A percentile compares a stretch with the other conserved stretches of the same genome.
Evolutionary conservation across 1,284 basidiomycete genomes (phyloP).

Genomic region (Athelia sp.): DNA sequence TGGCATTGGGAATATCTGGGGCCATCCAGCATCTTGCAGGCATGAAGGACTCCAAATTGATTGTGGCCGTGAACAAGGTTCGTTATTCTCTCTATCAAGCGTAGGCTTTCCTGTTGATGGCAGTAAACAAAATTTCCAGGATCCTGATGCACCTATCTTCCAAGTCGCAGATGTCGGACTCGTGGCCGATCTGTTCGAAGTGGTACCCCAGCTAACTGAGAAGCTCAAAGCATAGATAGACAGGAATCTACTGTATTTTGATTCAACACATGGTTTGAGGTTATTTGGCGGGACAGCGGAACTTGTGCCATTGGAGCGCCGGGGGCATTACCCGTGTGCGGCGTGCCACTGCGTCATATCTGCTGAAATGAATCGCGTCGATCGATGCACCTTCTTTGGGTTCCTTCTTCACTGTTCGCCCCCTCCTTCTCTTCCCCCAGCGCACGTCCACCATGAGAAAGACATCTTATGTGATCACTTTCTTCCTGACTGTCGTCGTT

Average conservation of each 20-base stretch:
- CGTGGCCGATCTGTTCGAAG: constrained; percentile 88
- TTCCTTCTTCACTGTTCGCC: too few species aligned
- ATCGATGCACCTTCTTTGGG: too few species aligned
- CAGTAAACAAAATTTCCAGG: constrained; percentile 38
- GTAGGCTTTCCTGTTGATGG: neutral
- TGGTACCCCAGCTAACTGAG: constrained; percentile 82
- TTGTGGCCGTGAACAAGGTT: constrained; percentile 98
- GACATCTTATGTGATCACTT: constrained; percentile 57
- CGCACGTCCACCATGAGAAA: constrained; percentile 46
- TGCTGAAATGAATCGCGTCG: too few species aligned
- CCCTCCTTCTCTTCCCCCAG: too few species aligned
- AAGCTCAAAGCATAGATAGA: constrained; percentile 61
- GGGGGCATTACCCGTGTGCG: too few species aligned
- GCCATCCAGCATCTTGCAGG: constrained; percentile 99
- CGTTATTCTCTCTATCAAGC: constrained; percentile 6
- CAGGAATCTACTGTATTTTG: neutral
- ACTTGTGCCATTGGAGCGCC: too few species aligned
- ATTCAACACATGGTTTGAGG: too few species aligned
- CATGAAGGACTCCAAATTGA: constrained; percentile 99
- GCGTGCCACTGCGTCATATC: too few species aligned
- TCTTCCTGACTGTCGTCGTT: constrained; percentile 44
- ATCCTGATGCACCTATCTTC: constrained; percentile 98
- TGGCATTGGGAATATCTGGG: constrained; percentile 96
- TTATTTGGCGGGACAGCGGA: too few species aligned
- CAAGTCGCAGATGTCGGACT: constrained; percentile 96